These are phyloP conservation scores for Coemansia pectinata DNA, from an alignment of 192 early-diverging fungal genomes.

Conservation along the genomic window DNA sequence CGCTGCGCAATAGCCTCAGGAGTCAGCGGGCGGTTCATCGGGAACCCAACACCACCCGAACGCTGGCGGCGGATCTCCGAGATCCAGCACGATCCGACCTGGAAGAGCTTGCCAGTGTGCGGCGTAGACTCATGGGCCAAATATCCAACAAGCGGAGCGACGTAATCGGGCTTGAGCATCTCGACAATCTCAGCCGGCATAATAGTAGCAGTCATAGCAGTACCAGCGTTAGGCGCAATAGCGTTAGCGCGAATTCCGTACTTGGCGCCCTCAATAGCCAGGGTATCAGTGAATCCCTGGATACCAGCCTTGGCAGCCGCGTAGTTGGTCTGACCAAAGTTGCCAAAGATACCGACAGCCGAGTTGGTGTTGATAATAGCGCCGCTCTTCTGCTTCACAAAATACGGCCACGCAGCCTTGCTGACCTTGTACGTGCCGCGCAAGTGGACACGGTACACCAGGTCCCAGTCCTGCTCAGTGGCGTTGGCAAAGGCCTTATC, in stretches of 20 bases:
- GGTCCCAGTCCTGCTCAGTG: constrained; percentile 93
- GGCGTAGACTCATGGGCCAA: constrained; percentile 78
- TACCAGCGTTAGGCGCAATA: constrained; percentile 97
- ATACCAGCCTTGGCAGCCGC: constrained; percentile 90
- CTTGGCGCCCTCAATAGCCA: constrained; percentile 89
- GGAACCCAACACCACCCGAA: constrained; percentile 91
- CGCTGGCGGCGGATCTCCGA: constrained; percentile 97
- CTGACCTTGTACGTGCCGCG: constrained; percentile 92
- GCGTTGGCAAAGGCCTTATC: constrained; percentile 93
- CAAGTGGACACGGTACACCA: constrained; percentile 87
- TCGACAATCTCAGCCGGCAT: constrained; percentile 95
- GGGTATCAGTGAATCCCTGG: constrained; percentile 86
- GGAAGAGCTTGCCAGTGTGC: constrained; percentile 88
- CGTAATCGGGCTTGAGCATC: constrained; percentile 94
- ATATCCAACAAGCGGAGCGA: constrained; percentile 91
- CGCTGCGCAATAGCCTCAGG: constrained; percentile 83
- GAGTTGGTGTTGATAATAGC: constrained; percentile 94
- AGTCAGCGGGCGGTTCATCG: constrained; percentile 71
- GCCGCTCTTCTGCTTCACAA: constrained; percentile 93
- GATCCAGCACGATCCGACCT: constrained; percentile 94
- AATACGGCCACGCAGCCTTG: constrained; percentile 95
- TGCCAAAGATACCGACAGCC: constrained; percentile 92
- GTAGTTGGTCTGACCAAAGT: constrained; percentile 96
- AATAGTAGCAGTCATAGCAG: constrained; percentile 95
- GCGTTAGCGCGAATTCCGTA: constrained; percentile 92